Percentiles rank a stretch among this genome's conserved stretches.
phyloP scores from a whole-genome alignment of 2,329 filamentous ascomycete species.

The Colletotrichum magnum region DNA sequence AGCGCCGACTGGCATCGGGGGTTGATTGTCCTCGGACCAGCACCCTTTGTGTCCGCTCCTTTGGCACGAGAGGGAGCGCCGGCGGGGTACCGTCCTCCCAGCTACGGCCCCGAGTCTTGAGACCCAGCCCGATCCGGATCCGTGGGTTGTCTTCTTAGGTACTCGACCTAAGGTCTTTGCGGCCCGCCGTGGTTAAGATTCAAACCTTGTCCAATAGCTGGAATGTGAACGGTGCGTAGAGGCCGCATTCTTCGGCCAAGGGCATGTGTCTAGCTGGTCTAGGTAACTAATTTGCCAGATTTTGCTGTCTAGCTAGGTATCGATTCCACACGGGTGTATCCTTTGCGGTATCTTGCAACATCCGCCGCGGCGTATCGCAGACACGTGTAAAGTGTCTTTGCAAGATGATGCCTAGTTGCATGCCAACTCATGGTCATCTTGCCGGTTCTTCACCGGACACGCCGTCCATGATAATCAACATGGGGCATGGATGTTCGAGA shows the following conservation, averaged over 20 bases:
- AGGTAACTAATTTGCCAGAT: background rate
- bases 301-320: background rate
- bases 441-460: slow-evolving; percentile 18
- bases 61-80: slow-evolving; percentile 26
- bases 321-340: background rate
- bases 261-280: background rate
- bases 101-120: background rate
- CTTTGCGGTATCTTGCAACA: background rate
- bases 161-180: slow-evolving; percentile 2
- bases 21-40: background rate
- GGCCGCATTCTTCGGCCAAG: background rate
- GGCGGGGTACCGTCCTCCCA: slow-evolving; percentile 1
- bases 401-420: background rate
- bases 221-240: background rate
- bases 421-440: background rate
- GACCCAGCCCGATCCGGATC: slow-evolving; percentile 24
- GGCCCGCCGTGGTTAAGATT: slow-evolving; percentile 5
- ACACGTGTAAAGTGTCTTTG: background rate
- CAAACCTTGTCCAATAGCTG: background rate
- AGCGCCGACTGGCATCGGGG: slow-evolving; percentile 10
- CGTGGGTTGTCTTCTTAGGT: background rate
- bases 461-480: slow-evolving; percentile 9
- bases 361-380: background rate
- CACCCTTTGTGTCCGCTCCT: slow-evolving; percentile 4
- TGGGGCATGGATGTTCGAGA: background rate